Conservation (phyloP, 1,139 yeast species). For the Saccharomycopsis hybrid region DNA sequence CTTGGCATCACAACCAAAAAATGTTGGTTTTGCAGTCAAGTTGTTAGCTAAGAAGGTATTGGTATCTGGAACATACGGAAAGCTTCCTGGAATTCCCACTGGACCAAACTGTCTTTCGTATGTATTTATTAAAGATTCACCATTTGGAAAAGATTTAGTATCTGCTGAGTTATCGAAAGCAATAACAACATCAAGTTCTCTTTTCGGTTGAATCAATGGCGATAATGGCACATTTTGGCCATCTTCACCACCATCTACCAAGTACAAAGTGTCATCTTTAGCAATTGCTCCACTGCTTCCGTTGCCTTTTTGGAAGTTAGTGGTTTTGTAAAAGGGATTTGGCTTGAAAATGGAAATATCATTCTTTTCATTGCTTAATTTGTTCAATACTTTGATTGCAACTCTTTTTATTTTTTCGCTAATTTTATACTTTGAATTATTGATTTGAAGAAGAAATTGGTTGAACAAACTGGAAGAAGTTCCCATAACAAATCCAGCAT, state of each 20-base stretch:
- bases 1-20: slow-evolving; percentile 48
- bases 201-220: slow-evolving; percentile 46
- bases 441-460: slow-evolving; percentile 36
- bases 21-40: slow-evolving; percentile 51
- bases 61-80: slow-evolving; percentile 83
- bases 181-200: slow-evolving; percentile 53
- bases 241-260: slow-evolving; percentile 69
- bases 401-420: slow-evolving; percentile 15
- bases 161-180: slow-evolving; percentile 89
- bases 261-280: slow-evolving; percentile 29
- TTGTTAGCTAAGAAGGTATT: slow-evolving; percentile 56
- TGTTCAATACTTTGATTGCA: slow-evolving; percentile 23
- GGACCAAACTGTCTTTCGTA: slow-evolving; percentile 62
- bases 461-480: slow-evolving; percentile 70
- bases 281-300: slow-evolving; percentile 24
- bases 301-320: slow-evolving; percentile 37
- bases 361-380: slow-evolving; percentile 20
- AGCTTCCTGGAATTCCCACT: slow-evolving; percentile 59
- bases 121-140: slow-evolving; percentile 58
- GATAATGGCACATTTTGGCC: slow-evolving; percentile 57
- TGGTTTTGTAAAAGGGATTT: slow-evolving; percentile 55
- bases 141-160: slow-evolving; percentile 71
- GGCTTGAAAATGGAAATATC: slow-evolving; percentile 34
- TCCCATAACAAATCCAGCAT: slow-evolving; percentile 66
- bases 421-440: slow-evolving; percentile 9